Evolutionary conservation across 352 stramenopile species (phyloP).

Genomic region (Pythium grandisporangium): DNA sequence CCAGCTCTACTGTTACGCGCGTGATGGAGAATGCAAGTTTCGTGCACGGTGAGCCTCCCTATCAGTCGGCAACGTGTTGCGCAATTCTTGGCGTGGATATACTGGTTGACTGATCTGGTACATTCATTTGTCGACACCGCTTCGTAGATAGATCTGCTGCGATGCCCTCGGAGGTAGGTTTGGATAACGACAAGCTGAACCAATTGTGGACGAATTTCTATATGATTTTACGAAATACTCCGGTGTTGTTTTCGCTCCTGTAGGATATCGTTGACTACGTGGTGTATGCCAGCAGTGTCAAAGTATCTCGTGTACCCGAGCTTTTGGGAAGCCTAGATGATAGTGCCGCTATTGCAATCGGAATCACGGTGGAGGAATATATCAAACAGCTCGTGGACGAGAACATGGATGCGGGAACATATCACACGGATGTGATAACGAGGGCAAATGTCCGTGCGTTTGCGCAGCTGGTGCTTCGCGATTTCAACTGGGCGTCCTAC

Average conservation of each 20-base stretch:
- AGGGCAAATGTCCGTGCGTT: conserved; percentile 33
- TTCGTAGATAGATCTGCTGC: conserved; percentile 24
- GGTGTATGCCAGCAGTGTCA: conserved; percentile 55
- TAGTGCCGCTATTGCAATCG: conserved; percentile 48
- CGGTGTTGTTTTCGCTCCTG: neutral
- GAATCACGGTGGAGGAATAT: conserved; percentile 78
- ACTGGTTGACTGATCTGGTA: neutral
- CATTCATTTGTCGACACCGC: neutral
- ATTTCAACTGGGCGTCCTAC: conserved; percentile 39
- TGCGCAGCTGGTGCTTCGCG: conserved; percentile 26
- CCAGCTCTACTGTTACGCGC: too few relatives aligned
- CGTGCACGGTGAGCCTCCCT: conserved; percentile 18
- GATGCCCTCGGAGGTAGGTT: conserved; percentile 46
- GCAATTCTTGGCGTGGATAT: neutral
- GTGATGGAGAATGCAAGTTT: conserved; percentile 36
- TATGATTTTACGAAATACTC: too few relatives aligned
- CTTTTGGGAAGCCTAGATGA: conserved; percentile 77
- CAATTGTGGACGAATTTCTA: too few relatives aligned
- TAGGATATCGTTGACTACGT: conserved; percentile 69
- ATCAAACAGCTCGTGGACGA: conserved; percentile 40
- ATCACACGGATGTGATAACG: too few relatives aligned
- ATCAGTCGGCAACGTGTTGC: too few relatives aligned
- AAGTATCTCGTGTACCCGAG: conserved; percentile 43
- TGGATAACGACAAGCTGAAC: neutral
- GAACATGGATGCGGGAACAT: too few relatives aligned